These are phyloP conservation scores for Fusarium tanahbumbuense DNA, from an alignment of 2,329 filamentous ascomycete species.

Conservation along the genomic window DNA sequence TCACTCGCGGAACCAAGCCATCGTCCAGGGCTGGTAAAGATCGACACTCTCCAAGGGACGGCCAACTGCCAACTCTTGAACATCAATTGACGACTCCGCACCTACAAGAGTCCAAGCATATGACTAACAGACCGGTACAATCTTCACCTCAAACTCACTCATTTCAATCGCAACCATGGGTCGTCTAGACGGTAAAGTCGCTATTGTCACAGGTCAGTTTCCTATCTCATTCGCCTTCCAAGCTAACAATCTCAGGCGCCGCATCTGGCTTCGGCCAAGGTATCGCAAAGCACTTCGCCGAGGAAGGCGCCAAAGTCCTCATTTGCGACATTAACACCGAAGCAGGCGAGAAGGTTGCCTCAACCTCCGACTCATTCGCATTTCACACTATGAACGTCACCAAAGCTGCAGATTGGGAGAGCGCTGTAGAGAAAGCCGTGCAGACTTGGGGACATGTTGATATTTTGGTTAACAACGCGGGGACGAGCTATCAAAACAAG, in stretches of 20 bases:
- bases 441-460: slow-evolving; percentile 5
- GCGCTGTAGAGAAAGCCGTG: neutral
- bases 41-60: neutral
- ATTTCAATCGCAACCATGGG: neutral
- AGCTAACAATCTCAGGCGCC: neutral
- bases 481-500: slow-evolving; percentile 19
- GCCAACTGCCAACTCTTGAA: neutral
- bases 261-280: slow-evolving; percentile 30
- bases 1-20: slow-evolving; percentile 3
- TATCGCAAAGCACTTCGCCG: slow-evolving; percentile 13
- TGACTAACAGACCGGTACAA: fast-evolving
- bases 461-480: slow-evolving; percentile 19
- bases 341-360: neutral
- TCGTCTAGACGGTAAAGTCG: slow-evolving; percentile 19
- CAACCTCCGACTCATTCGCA: neutral
- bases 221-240: fast-evolving
- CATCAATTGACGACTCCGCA: neutral
- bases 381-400: slow-evolving; percentile 16
- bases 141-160: fast-evolving
- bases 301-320: slow-evolving; percentile 11
- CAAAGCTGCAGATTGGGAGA: slow-evolving; percentile 2
- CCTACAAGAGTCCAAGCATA: no score
- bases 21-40: slow-evolving; percentile 1
- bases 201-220: slow-evolving; percentile 11
- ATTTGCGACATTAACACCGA: slow-evolving; percentile 4